phyloP scores from a whole-genome alignment of 345 rosid genomes.

The Reutealis trisperma region DNA sequence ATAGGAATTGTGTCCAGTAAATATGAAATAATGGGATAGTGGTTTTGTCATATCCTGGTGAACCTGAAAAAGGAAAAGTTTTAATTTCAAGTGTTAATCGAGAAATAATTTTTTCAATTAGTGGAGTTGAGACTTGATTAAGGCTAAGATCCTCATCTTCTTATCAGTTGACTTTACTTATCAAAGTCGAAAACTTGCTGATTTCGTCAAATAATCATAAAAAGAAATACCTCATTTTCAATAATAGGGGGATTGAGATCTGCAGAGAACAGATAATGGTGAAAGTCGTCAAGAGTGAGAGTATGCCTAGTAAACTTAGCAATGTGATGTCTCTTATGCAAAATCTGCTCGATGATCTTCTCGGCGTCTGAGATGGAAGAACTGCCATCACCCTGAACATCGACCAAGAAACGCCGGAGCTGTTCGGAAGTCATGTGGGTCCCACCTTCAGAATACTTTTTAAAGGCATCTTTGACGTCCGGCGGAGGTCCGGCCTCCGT shows the following conservation, averaged over 20 bases:
- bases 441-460: conserved; percentile 53
- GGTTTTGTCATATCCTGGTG: conserved; percentile 34
- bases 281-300: conserved; percentile 46
- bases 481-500: conserved; percentile 65
- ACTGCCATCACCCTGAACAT: conserved; percentile 43
- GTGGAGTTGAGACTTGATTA: too few species aligned
- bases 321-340: conserved; percentile 58
- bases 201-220: background rate
- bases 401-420: conserved; percentile 55
- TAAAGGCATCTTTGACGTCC: conserved; percentile 61
- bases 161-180: background rate
- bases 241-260: conserved; percentile 51
- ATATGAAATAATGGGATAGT: conserved; percentile 32
- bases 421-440: conserved; percentile 67
- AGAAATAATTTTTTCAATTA: too few species aligned
- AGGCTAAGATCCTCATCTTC: too few species aligned
- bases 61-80: conserved; percentile 12
- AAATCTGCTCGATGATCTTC: conserved; percentile 54
- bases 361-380: conserved; percentile 49
- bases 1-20: conserved; percentile 34
- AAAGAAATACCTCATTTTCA: conserved; percentile 32
- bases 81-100: too few species aligned
- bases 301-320: conserved; percentile 58
- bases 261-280: conserved; percentile 31
- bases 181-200: background rate